These are phyloP conservation scores for Termitomyces heimii DNA, from an alignment of 768 basidiomycete genomes.

Conservation along the genomic window DNA sequence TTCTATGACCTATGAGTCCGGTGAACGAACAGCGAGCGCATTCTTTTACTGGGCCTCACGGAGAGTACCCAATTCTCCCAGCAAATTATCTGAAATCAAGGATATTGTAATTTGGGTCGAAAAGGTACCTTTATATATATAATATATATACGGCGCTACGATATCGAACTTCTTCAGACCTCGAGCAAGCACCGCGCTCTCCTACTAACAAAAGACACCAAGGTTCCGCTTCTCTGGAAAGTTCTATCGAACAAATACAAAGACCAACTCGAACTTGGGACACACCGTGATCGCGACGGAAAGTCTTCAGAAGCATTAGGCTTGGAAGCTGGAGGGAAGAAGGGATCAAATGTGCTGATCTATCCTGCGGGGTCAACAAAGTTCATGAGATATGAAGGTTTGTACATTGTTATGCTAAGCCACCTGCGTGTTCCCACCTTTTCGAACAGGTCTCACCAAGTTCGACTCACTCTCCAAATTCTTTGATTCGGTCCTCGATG, in stretches of 20 bases:
- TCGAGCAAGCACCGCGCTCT: conserved; percentile 48
- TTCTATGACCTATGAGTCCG: conserved; percentile 59
- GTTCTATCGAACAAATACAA: conserved; percentile 70
- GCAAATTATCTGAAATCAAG: conserved; percentile 46
- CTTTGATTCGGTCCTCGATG: conserved; percentile 66
- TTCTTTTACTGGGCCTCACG: conserved; percentile 74
- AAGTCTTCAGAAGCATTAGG: conserved; percentile 53
- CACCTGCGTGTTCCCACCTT: not conserved
- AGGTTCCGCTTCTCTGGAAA: conserved; percentile 75
- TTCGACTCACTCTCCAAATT: conserved; percentile 69
- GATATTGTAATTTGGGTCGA: conserved; percentile 66
- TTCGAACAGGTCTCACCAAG: conserved; percentile 57
- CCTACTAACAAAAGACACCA: conserved; percentile 69
- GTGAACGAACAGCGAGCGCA: conserved; percentile 64
- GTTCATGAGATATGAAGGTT: conserved; percentile 68
- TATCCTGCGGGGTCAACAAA: conserved; percentile 58
- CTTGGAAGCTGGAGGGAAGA: conserved; percentile 45
- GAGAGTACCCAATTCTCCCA: conserved; percentile 68
- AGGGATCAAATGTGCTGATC: conserved; percentile 62
- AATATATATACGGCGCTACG: not conserved
- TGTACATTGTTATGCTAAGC: not conserved
- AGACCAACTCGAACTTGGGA: conserved; percentile 55
- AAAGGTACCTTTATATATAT: conserved; percentile 44
- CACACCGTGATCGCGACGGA: conserved; percentile 62
- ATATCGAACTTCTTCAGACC: conserved; percentile 6